Evolutionary conservation across 1,284 basidiomycete species (phyloP).

Genomic region (Tilletia caries): DNA sequence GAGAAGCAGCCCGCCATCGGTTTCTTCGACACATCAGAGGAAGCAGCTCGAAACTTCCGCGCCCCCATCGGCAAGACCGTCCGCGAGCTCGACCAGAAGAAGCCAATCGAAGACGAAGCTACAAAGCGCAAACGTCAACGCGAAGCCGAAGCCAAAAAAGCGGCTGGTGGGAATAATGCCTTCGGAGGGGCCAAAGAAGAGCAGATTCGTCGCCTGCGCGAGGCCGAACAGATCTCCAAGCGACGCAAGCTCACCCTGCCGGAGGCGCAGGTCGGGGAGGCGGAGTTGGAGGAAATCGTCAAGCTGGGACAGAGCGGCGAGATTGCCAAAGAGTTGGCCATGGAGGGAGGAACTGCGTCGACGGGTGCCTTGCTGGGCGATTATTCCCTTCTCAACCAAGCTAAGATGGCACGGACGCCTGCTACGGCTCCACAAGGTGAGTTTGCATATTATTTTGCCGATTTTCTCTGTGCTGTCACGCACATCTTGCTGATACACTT

Average conservation of each 20-base stretch:
- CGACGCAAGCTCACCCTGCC: conserved; percentile 82
- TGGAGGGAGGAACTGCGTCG: conserved; percentile 60
- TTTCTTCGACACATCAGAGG: conserved; percentile 95
- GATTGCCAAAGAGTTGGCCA: conserved; percentile 76
- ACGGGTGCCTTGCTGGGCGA: conserved; percentile 83
- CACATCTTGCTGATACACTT: too few relatives aligned
- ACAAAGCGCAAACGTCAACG: conserved; percentile 55
- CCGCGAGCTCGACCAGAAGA: conserved; percentile 62
- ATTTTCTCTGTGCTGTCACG: too few relatives aligned
- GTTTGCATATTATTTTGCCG: conserved; percentile 51
- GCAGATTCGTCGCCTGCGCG: conserved; percentile 93
- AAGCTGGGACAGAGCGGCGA: conserved; percentile 94
- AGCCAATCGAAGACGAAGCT: conserved; percentile 61
- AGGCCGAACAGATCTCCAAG: conserved; percentile 90
- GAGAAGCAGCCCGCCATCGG: conserved; percentile 93
- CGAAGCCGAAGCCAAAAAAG: conserved; percentile 64
- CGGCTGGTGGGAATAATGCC: conserved; percentile 75
- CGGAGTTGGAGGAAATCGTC: conserved; percentile 94
- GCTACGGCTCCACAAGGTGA: conserved; percentile 83
- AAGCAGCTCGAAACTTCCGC: conserved; percentile 78
- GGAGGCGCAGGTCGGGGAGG: conserved; percentile 87
- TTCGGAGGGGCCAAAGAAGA: conserved; percentile 68
- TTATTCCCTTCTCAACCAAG: conserved; percentile 82
- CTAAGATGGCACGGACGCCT: conserved; percentile 85
- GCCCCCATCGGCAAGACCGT: conserved; percentile 90